Conservation (phyloP, 192 early-diverging fungal species). For the Diversispora epigaea region DNA sequence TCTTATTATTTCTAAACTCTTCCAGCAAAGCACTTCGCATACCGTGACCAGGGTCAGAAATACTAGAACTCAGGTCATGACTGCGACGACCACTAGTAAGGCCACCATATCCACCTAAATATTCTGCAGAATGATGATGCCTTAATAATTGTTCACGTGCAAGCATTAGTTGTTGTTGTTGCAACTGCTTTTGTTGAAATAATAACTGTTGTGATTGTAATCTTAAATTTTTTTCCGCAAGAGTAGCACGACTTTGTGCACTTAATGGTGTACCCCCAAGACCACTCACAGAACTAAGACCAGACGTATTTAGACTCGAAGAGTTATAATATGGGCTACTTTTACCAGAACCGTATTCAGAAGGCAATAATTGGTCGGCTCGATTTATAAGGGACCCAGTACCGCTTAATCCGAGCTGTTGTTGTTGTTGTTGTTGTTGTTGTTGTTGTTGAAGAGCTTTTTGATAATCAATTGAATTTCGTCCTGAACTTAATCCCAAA, state of each 20-base stretch:
- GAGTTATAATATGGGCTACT: constrained; percentile 29
- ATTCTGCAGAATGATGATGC: constrained; percentile 45
- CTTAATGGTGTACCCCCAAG: constrained; percentile 34
- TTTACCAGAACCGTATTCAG: constrained; percentile 32
- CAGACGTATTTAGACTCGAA: constrained; percentile 34
- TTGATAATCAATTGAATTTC: constrained; percentile 40
- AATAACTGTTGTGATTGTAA: constrained; percentile 52
- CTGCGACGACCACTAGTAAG: constrained; percentile 34
- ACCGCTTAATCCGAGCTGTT: constrained; percentile 36
- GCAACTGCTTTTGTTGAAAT: constrained; percentile 51
- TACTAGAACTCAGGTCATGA: constrained; percentile 39
- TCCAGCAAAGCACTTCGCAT: constrained; percentile 86
- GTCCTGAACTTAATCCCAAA: constrained; percentile 23
- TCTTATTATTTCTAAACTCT: constrained; percentile 97
- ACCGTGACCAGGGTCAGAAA: constrained; percentile 55
- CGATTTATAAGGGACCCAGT: constrained; percentile 29
- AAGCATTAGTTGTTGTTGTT: constrained; percentile 41
- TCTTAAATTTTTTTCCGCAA: constrained; percentile 52
- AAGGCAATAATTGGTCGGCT: constrained; percentile 31
- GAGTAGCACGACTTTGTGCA: constrained; percentile 28
- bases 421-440: constrained; percentile 45
- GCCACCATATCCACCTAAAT: constrained; percentile 34
- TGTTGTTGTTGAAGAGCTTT: constrained; percentile 48
- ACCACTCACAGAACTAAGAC: constrained; percentile 37
- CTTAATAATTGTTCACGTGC: constrained; percentile 55